Evolutionary conservation across 345 rosid genomes (phyloP).

Genomic region (Bruguiera gymnorhiza): DNA sequence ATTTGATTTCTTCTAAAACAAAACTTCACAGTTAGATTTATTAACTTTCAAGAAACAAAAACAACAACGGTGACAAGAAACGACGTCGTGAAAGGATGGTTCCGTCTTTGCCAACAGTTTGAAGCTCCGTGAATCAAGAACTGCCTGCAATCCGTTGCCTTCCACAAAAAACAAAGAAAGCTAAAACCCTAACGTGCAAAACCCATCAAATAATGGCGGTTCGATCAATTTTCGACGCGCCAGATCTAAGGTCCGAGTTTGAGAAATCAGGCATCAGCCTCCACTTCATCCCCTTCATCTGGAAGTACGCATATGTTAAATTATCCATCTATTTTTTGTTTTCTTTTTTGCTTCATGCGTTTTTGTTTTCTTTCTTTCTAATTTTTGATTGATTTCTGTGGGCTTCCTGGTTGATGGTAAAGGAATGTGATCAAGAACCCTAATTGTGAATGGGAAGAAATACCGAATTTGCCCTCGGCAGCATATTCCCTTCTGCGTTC

Average conservation of each 20-base stretch:
- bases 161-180: too few species aligned
- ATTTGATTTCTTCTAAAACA: too few species aligned
- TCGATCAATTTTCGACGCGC: slow-evolving; percentile 66
- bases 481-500: slow-evolving; percentile 67
- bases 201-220: slow-evolving; percentile 10
- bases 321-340: not conserved
- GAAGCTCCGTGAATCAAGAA: too few species aligned
- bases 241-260: slow-evolving; percentile 55
- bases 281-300: slow-evolving; percentile 54
- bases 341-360: not conserved
- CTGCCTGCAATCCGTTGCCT: too few species aligned
- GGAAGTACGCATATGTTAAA: slow-evolving; percentile 51
- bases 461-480: slow-evolving; percentile 66
- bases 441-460: slow-evolving; percentile 64
- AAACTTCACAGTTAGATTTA: too few species aligned
- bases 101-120: too few species aligned
- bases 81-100: too few species aligned
- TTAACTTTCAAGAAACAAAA: too few species aligned
- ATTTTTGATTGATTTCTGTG: not conserved
- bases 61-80: too few species aligned
- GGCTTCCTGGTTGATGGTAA: not conserved
- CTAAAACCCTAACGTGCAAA: too few species aligned
- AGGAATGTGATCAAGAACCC: slow-evolving; percentile 73
- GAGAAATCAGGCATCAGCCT: slow-evolving; percentile 57
- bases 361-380: not conserved